Percentiles rank a stretch among this genome's conserved stretches.
These are phyloP conservation scores for Paraphaeosphaeria sporulosa DNA, from an alignment of 2,329 filamentous ascomycete species.

Conservation along the genomic window DNA sequence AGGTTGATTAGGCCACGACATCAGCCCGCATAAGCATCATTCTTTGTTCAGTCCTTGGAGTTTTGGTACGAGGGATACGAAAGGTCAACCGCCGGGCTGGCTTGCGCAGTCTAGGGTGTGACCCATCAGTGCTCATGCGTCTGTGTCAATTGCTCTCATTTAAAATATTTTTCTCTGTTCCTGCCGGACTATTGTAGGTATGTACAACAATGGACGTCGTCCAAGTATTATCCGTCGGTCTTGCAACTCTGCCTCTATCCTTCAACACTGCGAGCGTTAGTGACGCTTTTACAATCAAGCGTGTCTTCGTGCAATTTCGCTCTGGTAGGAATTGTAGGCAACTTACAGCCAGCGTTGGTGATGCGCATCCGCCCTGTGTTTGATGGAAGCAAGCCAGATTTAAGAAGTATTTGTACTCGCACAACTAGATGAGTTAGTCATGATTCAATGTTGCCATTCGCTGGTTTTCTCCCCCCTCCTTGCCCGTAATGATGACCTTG, in stretches of 20 bases:
- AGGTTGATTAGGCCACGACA: neutral
- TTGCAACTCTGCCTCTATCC: neutral
- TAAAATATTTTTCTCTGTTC: neutral
- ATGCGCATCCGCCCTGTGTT: conserved; percentile 26
- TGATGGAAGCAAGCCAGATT: conserved; percentile 26
- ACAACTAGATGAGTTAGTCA: conserved; percentile 22
- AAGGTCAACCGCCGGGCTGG: neutral
- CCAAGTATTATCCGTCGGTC: neutral
- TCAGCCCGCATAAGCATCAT: neutral
- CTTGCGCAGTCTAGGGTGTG: neutral
- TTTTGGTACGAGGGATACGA: neutral
- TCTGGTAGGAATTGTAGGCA: neutral
- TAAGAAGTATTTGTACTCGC: conserved; percentile 27
- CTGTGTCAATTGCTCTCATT: neutral
- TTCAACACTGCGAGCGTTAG: conserved; percentile 3
- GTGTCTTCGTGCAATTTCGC: neutral
- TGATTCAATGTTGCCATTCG: neutral
- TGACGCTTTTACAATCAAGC: neutral
- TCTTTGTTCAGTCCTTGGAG: neutral
- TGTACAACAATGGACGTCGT: neutral
- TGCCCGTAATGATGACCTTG: neutral
- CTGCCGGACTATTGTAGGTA: neutral
- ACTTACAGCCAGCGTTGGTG: conserved; percentile 27
- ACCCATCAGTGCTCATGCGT: neutral
- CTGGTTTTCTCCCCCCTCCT: neutral